Evolutionary conservation across 2,329 filamentous ascomycete species (phyloP), one percentile per base, ranked within the genome.

Genomic region (Cladophialophora exuberans): DNA sequence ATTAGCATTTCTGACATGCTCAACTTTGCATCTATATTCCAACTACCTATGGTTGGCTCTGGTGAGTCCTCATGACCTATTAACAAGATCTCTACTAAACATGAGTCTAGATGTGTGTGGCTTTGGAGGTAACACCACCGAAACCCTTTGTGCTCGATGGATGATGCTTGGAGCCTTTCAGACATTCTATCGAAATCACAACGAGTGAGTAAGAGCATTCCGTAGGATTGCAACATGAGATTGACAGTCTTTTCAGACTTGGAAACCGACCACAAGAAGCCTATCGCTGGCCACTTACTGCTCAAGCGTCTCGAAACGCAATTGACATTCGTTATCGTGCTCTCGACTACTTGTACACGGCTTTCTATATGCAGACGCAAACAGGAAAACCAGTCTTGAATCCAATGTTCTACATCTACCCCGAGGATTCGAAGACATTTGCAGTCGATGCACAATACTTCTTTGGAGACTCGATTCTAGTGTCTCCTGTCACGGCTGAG

Each of bases 341-440:
- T n/a, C 76, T 92, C 10, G 88, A 91, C 65, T 92, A 92, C 72
- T 78, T 89, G 56, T 92, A 93, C 76, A 91, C 88, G 1, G 83
- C 84, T 0, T 76, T 90, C 62, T 76, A 85, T 66, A 72, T 74
- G 53, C 82, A 89, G 67, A 80, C 77, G 25, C 65, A 75, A 15
- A 79, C 80, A 38, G 89, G 89, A 28, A 79, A 78, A 1, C 87
- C 89, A 0, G 75, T 85, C 60, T 73, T 90, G 51, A 84, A 83
- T 63, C 88, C 89, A 0, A 70, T 91, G 52, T 90, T 88, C 72
- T 93, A 85, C 74, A 67, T 83, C 23, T 92, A 91, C 67, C 88
- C 83, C 0, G 61, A 72, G 11, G 83, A 85, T 60, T 43, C 66
- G 2, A 76, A 80, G 53, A 80, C 79, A 0, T 82, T 81, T 61